Evolutionary conservation across 345 rosid genomes (phyloP).

Genomic region (Noccaea bulbosa): DNA sequence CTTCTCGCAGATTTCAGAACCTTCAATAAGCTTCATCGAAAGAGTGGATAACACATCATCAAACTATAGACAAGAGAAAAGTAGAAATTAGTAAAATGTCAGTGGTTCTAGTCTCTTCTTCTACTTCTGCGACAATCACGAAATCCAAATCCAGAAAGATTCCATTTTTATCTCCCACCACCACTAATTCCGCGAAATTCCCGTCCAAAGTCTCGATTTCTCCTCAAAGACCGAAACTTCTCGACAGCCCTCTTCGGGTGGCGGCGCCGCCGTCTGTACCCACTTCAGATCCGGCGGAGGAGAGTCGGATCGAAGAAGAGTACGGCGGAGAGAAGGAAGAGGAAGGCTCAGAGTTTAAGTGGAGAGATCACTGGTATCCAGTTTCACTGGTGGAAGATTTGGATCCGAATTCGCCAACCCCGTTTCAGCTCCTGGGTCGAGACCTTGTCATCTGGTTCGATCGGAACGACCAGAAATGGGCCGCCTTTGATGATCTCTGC

Average conservation of each 20-base stretch:
- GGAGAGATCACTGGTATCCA: slow-evolving; percentile 99
- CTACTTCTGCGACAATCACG: slow-evolving; percentile 32
- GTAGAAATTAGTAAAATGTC: slow-evolving; percentile 10
- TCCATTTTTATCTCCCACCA: slow-evolving; percentile 36
- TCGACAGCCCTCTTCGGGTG: slow-evolving; percentile 47
- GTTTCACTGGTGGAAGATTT: slow-evolving; percentile 87
- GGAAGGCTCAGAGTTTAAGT: slow-evolving; percentile 62
- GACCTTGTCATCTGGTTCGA: slow-evolving; percentile 97
- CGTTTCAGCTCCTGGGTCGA: slow-evolving; percentile 93
- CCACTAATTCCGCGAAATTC: slow-evolving; percentile 18
- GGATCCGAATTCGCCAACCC: slow-evolving; percentile 75
- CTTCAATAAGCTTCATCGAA: slow-evolving; percentile 8
- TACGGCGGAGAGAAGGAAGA: slow-evolving; percentile 50
- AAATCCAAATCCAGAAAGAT: slow-evolving; percentile 36
- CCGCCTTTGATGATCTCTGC: slow-evolving; percentile 90
- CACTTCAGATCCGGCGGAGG: slow-evolving; percentile 46
- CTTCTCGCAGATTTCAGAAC: slow-evolving; percentile 18
- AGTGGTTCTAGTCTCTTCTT: slow-evolving; percentile 41
- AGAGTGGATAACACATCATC: neutral
- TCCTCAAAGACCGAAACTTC: slow-evolving; percentile 18
- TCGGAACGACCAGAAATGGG: slow-evolving; percentile 63
- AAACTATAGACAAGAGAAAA: neutral
- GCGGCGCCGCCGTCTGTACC: slow-evolving; percentile 67
- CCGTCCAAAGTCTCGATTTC: slow-evolving; percentile 13
- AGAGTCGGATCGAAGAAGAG: slow-evolving; percentile 52